Base-by-base conservation (phyloP, 2,329 filamentous ascomycete genomes). In the Geosmithia putterillii region DNA sequence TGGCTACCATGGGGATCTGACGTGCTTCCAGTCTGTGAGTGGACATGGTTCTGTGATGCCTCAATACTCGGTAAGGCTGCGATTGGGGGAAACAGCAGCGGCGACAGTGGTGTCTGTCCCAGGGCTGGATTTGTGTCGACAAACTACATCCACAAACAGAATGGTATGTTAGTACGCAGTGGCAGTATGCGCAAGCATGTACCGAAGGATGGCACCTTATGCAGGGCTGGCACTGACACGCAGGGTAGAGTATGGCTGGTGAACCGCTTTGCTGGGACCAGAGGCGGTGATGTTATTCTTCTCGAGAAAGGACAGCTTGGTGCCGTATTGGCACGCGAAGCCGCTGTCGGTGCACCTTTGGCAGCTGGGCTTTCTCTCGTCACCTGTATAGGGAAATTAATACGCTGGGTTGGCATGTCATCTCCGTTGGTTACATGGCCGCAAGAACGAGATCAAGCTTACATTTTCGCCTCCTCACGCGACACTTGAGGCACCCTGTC, bases 361-460 rank as follows among this genome's bases (percentile, higher is more conserved):
- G 38, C 71, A 75, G 3, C 54, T 53, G 4, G 71, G 71, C 48
- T 70, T 73, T 14, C 55, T 55, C 54, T 74, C 71, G 45, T 74
- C 70, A 46, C 71, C 69, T 73, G 44, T n/a, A n/a, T n/a, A n/a
- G n/a, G n/a, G n/a, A n/a, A n/a, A n/a, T n/a, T n/a, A n/a, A n/a
- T n/a, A n/a, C n/a, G n/a, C n/a, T n/a, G n/a, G n/a, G n/a, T n/a
- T n/a, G n/a, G n/a, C n/a, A n/a, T n/a, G n/a, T n/a, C n/a, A n/a
- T n/a, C n/a, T n/a, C n/a, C n/a, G n/a, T n/a, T n/a, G n/a, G n/a
- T n/a, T n/a, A n/a, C n/a, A n/a, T n/a, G n/a, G n/a, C n/a, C n/a
- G n/a, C n/a, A n/a, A n/a, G n/a, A n/a, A n/a, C n/a, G n/a, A n/a
- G n/a, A n/a, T 32, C 32, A 17, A 38, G 55, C 62, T 49, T 53